Conservation (phyloP, 225 moss, liverwort and hornwort species). For the Sphagnum contortum region DNA sequence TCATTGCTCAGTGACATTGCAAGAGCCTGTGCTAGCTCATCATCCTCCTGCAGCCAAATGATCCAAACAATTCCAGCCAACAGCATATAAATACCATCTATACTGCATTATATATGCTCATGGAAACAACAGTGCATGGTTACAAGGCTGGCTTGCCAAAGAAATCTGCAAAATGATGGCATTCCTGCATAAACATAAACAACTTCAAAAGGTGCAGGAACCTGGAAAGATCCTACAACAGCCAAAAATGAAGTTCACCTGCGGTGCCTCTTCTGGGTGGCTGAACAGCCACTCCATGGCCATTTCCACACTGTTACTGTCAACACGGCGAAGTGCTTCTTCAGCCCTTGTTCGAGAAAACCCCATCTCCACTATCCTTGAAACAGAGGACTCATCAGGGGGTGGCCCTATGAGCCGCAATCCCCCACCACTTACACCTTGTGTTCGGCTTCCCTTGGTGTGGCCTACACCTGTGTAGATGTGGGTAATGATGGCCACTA, state of each 20-base stretch:
- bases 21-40: conserved; percentile 85
- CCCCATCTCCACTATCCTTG: conserved; percentile 90
- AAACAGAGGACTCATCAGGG: conserved; percentile 78
- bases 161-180: too few species aligned
- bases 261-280: conserved; percentile 80
- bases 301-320: conserved; percentile 81
- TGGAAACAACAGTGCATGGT: too few species aligned
- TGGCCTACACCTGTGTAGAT: conserved; percentile 81
- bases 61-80: too few species aligned
- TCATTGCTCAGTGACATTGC: conserved; percentile 74
- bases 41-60: conserved; percentile 53
- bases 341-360: conserved; percentile 82
- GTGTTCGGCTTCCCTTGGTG: conserved; percentile 46
- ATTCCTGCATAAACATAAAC: too few species aligned
- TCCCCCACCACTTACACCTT: conserved; percentile 40
- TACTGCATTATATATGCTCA: too few species aligned
- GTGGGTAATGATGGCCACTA: conserved; percentile 80
- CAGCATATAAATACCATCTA: too few species aligned
- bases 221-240: too few species aligned
- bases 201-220: too few species aligned
- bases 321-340: conserved; percentile 84
- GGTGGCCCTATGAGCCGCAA: conserved; percentile 57
- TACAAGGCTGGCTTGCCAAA: too few species aligned
- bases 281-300: conserved; percentile 93
- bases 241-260: conserved; percentile 17